Percentiles rank a stretch among this genome's conserved stretches.
Evolutionary conservation across 2,329 filamentous ascomycete species (phyloP).

Genomic region (Colletotrichum horii): DNA sequence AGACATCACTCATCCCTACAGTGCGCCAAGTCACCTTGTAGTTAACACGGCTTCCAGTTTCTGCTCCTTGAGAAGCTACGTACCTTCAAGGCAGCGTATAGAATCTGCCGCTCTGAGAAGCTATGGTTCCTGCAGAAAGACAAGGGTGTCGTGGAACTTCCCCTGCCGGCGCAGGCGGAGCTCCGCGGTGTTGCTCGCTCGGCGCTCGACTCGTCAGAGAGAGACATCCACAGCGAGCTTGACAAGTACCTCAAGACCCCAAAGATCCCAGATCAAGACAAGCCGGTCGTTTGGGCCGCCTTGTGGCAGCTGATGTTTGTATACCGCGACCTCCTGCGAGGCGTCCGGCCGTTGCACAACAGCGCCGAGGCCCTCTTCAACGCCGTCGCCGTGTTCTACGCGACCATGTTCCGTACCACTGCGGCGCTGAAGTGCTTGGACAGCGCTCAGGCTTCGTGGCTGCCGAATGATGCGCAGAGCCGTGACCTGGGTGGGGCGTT

Average conservation of each 20-base stretch:
- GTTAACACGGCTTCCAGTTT: not conserved
- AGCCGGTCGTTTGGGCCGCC: slow-evolving; percentile 50
- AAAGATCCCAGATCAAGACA: slow-evolving; percentile 33
- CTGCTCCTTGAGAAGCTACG: slow-evolving; percentile 31
- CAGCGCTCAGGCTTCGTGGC: not conserved
- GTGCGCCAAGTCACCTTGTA: not conserved
- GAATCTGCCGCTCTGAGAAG: slow-evolving; percentile 49
- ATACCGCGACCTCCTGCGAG: slow-evolving; percentile 46
- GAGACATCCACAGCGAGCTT: slow-evolving; percentile 44
- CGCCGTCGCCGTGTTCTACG: slow-evolving; percentile 27
- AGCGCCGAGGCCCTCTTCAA: slow-evolving; percentile 15
- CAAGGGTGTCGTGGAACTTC: slow-evolving; percentile 27
- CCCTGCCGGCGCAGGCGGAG: slow-evolving; percentile 44
- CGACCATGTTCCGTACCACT: slow-evolving; percentile 23
- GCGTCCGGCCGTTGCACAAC: not conserved
- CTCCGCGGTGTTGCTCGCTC: slow-evolving; percentile 44
- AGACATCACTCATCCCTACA: not conserved
- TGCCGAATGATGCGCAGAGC: not conserved
- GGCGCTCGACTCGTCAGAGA: slow-evolving; percentile 41
- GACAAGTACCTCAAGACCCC: slow-evolving; percentile 37
- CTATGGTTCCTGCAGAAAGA: not conserved
- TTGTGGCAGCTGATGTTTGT: slow-evolving; percentile 56
- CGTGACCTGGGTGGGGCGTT: not conserved
- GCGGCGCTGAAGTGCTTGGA: slow-evolving; percentile 15
- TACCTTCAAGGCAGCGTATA: slow-evolving; percentile 54